A percentile compares a stretch with the other conserved stretches of the same genome.
phyloP scores from a whole-genome alignment of 75 land plant genomes.

The Selaginella moellendorffii region DNA sequence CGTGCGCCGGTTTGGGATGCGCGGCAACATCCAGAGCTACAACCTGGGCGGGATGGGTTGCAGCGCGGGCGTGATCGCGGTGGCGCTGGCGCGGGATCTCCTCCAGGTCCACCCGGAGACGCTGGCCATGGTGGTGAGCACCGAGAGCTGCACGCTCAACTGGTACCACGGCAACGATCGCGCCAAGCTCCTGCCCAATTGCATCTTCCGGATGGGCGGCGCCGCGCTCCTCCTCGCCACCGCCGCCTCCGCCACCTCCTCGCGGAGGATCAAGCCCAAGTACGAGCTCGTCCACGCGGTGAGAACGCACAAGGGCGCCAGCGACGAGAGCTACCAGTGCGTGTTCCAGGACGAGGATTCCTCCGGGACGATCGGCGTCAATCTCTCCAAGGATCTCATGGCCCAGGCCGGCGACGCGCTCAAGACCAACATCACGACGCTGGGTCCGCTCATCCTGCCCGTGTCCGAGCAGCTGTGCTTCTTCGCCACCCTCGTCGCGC shows the following conservation, averaged over 20 bases:
- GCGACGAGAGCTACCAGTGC: not conserved
- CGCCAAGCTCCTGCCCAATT: not conserved
- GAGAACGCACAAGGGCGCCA: constrained; percentile 2
- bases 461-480: constrained; percentile 2
- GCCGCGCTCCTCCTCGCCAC: not conserved
- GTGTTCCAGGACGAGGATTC: constrained; percentile 13
- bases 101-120: constrained; percentile 20
- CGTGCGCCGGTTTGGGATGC: constrained; percentile 35
- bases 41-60: constrained; percentile 65
- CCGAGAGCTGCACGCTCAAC: constrained; percentile 35
- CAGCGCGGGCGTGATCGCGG: constrained; percentile 38
- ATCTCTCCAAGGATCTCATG: constrained; percentile 7
- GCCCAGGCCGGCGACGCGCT: not conserved
- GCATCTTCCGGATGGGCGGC: constrained; percentile 7
- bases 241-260: not conserved
- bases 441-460: constrained; percentile 3
- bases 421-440: constrained; percentile 9
- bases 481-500: not conserved
- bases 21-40: constrained; percentile 35
- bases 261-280: not conserved
- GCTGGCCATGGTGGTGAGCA: constrained; percentile 34
- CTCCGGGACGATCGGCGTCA: not conserved
- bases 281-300: constrained; percentile 6
- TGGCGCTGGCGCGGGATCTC: constrained; percentile 30
- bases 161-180: constrained; percentile 49